phyloP scores from a whole-genome alignment of 2,329 filamentous ascomycete species.

The Whalleya microplaca region DNA sequence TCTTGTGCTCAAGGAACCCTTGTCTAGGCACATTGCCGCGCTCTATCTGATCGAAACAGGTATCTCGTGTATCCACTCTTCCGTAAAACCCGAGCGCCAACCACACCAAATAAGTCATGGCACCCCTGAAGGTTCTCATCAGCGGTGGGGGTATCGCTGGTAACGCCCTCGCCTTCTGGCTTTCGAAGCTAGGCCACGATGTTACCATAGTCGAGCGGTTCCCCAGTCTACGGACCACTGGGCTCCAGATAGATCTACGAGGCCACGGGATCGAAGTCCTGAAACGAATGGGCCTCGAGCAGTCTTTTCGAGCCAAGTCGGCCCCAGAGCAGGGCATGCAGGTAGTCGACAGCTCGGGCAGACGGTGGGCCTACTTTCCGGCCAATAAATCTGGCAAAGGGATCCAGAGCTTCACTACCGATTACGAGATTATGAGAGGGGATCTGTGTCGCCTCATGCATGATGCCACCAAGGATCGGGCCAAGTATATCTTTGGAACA shows the following conservation, averaged over 20 bases:
- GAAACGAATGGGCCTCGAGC: constrained; percentile 54
- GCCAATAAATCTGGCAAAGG: constrained; percentile 41
- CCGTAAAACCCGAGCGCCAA: too few relatives aligned
- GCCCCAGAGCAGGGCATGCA: constrained; percentile 52
- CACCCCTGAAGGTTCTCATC: constrained; percentile 40
- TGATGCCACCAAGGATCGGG: constrained; percentile 32
- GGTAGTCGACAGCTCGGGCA: constrained; percentile 46
- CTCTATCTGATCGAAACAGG: too few relatives aligned
- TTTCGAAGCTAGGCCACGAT: constrained; percentile 43
- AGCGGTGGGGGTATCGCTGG: constrained; percentile 42
- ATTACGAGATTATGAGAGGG: constrained; percentile 60
- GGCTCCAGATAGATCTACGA: constrained; percentile 59
- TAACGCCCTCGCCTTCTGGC: constrained; percentile 53
- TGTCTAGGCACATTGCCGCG: too few relatives aligned
- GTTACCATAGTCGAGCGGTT: constrained; percentile 48
- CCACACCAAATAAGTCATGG: constrained; percentile 15
- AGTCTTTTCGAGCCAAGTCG: constrained; percentile 44
- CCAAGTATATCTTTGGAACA: constrained; percentile 37
- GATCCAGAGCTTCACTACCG: constrained; percentile 45
- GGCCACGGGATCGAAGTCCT: constrained; percentile 54
- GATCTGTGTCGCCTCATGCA: constrained; percentile 52
- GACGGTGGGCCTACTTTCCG: constrained; percentile 43
- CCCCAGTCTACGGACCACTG: constrained; percentile 47
- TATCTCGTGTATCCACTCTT: too few relatives aligned
- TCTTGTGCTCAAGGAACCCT: background rate